Evolutionary conservation across 345 rosid genomes (phyloP), one percentile per base, ranked within the genome.

Genomic region (Lepidium sativum): DNA sequence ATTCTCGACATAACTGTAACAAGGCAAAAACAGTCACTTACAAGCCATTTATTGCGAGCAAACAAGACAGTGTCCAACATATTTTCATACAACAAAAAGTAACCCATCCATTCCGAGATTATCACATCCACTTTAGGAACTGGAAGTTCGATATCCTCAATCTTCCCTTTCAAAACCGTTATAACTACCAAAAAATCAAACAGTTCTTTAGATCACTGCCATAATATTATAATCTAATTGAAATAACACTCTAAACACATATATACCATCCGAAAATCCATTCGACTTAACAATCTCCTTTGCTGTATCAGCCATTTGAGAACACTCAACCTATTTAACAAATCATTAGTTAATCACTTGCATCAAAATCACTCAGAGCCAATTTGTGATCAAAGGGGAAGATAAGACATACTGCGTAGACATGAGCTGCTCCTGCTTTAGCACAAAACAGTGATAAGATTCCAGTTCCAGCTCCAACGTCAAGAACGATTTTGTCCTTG

Each of bases 11-110:
- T 18, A n/a, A 31, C 40, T 55, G 8, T 2, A 56, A 57, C 57
- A 17, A 42, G 54, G 47, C 6, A 12, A 6, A 8, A 40, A 27
- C 9, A 20, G 23, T 16, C 13, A 80, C 98, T 83, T 71, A 92
- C 97, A 52, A 92, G 97, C 98, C 98, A 92, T 76, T 92, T 92
- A 74, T 92, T 80, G n/a, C 97, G 95, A 2, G 98, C 96, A 78
- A 86, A 92, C 65, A 92, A 73, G 57, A 87, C 96, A 0, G 96
- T 82, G 45, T 87, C 77, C 6, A 92, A 67, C 98, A 92, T 89
- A 68, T 92, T 92, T 78, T 92, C 98, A 48, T 83, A 92, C 77
- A 92, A 65, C 65, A 92, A 68, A 75, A 91, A 92, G 73, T 88
- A 92, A n/a, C 95, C 98, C 98, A 88, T 92, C 95, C 96, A 88